Percentiles rank a stretch among this genome's conserved stretches.
phyloP scores from a whole-genome alignment of 164 flowering plant genomes.

The Berberis vulgaris region DNA sequence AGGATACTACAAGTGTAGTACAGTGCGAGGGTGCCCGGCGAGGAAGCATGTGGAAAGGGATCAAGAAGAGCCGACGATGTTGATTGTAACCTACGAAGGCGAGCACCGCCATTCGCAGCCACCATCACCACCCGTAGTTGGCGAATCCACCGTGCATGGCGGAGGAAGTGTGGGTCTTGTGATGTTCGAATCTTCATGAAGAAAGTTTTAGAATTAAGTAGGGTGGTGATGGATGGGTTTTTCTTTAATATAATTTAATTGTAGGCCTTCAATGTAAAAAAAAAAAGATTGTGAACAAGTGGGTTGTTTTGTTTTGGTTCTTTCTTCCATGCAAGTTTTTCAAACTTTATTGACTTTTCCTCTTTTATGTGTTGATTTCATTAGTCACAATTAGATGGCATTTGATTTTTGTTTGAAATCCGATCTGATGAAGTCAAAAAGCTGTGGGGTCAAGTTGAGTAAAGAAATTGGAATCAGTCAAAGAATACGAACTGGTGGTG shows the following conservation, averaged over 20 bases:
- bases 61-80: slow-evolving; percentile 59
- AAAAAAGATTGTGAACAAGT: not conserved
- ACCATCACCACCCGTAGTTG: not conserved
- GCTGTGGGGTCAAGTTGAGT: not conserved
- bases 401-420: slow-evolving; percentile 1
- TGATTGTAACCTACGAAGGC: slow-evolving; percentile 80
- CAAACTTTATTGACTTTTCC: not conserved
- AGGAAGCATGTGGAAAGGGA: slow-evolving; percentile 82
- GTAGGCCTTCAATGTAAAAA: not conserved
- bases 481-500: no score
- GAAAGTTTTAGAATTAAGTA: no score
- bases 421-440: slow-evolving; percentile 4
- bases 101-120: slow-evolving; percentile 60
- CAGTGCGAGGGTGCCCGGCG: slow-evolving; percentile 69
- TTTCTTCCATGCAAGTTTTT: not conserved
- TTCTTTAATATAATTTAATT: not conserved
- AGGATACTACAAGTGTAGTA: slow-evolving; percentile 81
- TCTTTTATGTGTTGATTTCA: not conserved
- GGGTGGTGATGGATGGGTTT: no score
- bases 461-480: no score
- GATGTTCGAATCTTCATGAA: not conserved
- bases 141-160: not conserved
- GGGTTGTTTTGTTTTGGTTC: not conserved
- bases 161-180: not conserved
- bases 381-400: not conserved